Evolutionary conservation across 2,329 filamentous ascomycete species (phyloP), one percentile per base, ranked within the genome.

Genomic region (Zalaria sp.): DNA sequence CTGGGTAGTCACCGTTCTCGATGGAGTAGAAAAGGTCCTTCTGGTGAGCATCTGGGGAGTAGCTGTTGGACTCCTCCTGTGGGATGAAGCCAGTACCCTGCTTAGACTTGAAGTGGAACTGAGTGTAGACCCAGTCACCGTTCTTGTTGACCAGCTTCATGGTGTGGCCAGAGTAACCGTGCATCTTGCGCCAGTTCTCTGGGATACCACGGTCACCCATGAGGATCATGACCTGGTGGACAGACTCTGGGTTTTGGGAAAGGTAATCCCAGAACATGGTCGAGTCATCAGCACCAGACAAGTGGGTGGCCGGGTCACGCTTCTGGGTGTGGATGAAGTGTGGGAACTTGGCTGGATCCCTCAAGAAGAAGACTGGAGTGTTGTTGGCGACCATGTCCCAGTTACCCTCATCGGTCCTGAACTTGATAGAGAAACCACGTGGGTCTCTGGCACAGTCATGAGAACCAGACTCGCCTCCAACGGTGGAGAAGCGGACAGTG

Each of bases 301-400:
- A 60, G 54, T 84, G 77, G 3, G 78, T 83, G 49, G 77, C 71
- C 0, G 80, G 81, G 52, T 85, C 67, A n/a, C 80, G 69, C 67
- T 84, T 84, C 57, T 84, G 81, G 0, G 79, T 82, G 56, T 83
- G 80, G 41, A 83, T 83, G 53, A 83, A 79, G 53, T 79, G 65
- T 25, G 81, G 80, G 55, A 83, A 84, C 58, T 85, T 84, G 48
- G 77, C 71, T 0, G 81, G 77, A 47, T 85, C 81, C 41, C 81
- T 68, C n/a, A 84, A 54, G 61, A 86, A 85, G 67, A 85, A 86
- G 3, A 83, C 74, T 0, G 81, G 81, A 0, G 78, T 83, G 56
- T 84, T 84, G 65, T 83, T 83, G 46, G 73, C 75, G 5, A 84
- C 79, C 58, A 79, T 68, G 53, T 83, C 79, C 71, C 74, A 81